Evolutionary conservation across 805 yeast species (phyloP), one percentile per base, ranked within the genome.

Genomic region (Ogataea angusta): DNA sequence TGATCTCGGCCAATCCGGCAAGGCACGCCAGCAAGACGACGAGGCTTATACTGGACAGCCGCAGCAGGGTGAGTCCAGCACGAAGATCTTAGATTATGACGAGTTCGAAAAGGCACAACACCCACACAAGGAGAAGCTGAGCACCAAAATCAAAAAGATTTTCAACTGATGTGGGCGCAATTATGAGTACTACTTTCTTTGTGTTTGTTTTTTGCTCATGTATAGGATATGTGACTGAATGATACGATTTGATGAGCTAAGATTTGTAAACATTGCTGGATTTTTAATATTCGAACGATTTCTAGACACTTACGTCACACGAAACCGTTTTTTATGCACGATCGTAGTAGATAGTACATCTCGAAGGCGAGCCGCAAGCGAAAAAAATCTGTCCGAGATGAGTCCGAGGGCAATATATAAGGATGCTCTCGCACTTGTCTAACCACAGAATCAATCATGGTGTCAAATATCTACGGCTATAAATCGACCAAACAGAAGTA

Each of bases 101-200:
- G 44, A 43, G 35, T 28, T 30, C 10, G 47, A 36, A 6, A 25
- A 29, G 19, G 30, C 29, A 17, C 35, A 34, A 17, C 35, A 34
- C 9, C 37, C 51, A 9, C 51, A 37, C 13, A 48, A 49, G 34
- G 51, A 46, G 33, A 46, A 45, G 36, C 27, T 49, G 17, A 24
- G 44, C 18, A 42, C 48, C 16, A 49, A 46, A 42, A 44, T 49
- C 27, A 49, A 49, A 29, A 46, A 45, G 38, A 42, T 43, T 18
- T 45, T 49, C 40, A 45, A 45, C 29, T 45, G 26, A 22, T 5
- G 13, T 7, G n/a, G n/a, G 23, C 19, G 10, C 4, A n/a, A 8
- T 12, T 28, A 30, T 6, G 19, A 14, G 8, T 21, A 10, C n/a
- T 22, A 9, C 19, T 22, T 6, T 27, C 19, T 9, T 10, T 21